These are phyloP conservation scores for Syncephalastrum contaminatum DNA, from an alignment of 371 early-diverging fungal species.

Conservation along the genomic window DNA sequence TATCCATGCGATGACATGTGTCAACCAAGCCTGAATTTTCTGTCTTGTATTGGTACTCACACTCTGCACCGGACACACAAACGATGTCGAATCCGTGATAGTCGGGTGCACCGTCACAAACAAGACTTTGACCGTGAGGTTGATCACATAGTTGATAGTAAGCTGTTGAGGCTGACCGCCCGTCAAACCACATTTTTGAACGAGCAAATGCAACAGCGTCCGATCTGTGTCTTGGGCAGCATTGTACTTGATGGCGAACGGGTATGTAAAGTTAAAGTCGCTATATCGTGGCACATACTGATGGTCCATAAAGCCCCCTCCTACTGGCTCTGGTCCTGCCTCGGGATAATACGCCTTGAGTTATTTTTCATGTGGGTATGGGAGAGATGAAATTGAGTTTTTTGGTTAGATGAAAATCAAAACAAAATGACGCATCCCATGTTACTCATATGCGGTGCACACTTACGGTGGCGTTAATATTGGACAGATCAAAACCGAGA, in stretches of 20 bases:
- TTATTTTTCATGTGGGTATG: neutral
- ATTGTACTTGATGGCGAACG: conserved; percentile 35
- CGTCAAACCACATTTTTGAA: conserved; percentile 35
- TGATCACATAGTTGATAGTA: conserved; percentile 41
- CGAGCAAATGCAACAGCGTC: conserved; percentile 30
- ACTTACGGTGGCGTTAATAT: conserved; percentile 44
- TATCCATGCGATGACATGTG: neutral
- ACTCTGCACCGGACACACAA: conserved; percentile 25
- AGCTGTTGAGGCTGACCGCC: conserved; percentile 17
- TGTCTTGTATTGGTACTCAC: conserved; percentile 9
- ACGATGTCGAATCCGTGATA: conserved; percentile 19
- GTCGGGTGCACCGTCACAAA: conserved; percentile 40
- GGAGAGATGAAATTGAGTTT: neutral
- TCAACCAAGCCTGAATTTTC: neutral
- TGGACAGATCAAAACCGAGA: conserved; percentile 35
- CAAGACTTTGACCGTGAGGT: conserved; percentile 37
- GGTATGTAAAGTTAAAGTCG: conserved; percentile 29
- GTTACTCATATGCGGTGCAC: neutral
- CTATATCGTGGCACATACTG: conserved; percentile 30
- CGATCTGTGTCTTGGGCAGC: conserved; percentile 19
- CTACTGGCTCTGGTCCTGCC: conserved; percentile 25
- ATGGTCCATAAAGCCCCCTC: conserved; percentile 34
- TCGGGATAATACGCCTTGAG: conserved; percentile 45
- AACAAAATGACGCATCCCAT: neutral
- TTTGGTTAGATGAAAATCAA: too few species aligned